A percentile compares a stretch with the other conserved stretches of the same genome.
Evolutionary conservation across 208 protist genomes (phyloP).

Genomic region (Balamuthia mandrillaris): DNA sequence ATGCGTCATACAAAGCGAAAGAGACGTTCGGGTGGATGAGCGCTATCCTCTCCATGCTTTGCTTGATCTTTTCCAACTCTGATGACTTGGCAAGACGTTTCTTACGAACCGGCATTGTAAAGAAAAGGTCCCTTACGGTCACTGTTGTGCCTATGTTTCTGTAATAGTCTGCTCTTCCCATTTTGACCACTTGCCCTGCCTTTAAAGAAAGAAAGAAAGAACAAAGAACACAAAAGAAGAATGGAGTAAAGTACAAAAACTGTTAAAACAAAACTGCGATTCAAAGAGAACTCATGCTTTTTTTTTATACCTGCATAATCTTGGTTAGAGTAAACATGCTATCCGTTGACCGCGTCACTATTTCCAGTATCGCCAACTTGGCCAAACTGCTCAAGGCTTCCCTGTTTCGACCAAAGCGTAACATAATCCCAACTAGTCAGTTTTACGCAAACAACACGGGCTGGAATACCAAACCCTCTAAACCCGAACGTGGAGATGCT

Average conservation of each 20-base stretch:
- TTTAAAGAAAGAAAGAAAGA: too few species aligned
- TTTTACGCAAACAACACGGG: not conserved
- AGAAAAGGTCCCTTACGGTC: not conserved
- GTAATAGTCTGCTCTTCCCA: not conserved
- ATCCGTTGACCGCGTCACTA: not conserved
- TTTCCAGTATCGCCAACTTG: not conserved
- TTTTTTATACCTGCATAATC: too few species aligned
- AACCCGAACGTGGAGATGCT: not conserved
- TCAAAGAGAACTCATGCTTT: too few species aligned
- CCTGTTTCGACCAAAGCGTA: not conserved
- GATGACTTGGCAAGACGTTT: not conserved
- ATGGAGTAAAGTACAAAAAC: too few species aligned
- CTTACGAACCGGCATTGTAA: not conserved
- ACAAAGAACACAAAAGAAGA: too few species aligned
- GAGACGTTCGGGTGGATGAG: not conserved
- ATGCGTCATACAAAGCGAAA: not conserved
- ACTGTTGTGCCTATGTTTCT: not conserved
- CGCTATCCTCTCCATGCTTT: not conserved
- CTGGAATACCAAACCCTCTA: not conserved
- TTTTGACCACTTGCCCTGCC: not conserved
- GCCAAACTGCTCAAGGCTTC: slow-evolving; percentile 13
- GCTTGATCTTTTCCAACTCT: not conserved
- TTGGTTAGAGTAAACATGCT: not conserved
- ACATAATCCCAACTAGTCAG: not conserved
- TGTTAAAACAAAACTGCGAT: too few species aligned